Base-by-base conservation (phyloP, 2,329 filamentous ascomycete species). In the Fusarium sambucinum region DNA sequence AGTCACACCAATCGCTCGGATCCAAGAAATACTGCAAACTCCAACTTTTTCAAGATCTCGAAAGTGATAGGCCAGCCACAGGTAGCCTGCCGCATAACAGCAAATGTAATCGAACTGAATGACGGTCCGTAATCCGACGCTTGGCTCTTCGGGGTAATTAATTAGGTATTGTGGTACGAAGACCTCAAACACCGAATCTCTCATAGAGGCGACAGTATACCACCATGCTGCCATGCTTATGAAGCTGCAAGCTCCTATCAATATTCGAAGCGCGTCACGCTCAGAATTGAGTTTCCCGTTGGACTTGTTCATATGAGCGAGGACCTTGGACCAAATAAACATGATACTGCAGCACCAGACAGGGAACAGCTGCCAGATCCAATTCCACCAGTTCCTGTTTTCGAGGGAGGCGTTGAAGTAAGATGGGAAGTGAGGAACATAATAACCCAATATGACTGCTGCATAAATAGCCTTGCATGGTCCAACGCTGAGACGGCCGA, bases 301-400 rank as follows among this genome's bases (percentile, higher is more conserved):
- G 0, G 32, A 13, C 10, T 33, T 42, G 6, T 14, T 14, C 4
- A 25, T 8, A 4, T 21, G 14, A 17, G 19, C 29, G 23, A 48
- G 16, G 1, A 19, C 14, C 4, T 48, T 70, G 9, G 65, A 62
- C 6, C 70, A 12, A 3, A 57, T 35, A 30, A 75, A 60, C 45
- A 72, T 61, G 1, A 38, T 32, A 2, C 70, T 4, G 0, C 73
- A 75, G 7, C 64, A 65, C 74, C 72, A 76, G 1, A 76, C 41
- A 0, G 74, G 74, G 27, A 63, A 77, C 1, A 77, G 35, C 9
- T 77, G 76, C 76, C 76, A 77, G 16, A 75, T 41, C 74, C 76
- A 77, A 19, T 73, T 75, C 68, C 73, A 77, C 75, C 71, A 77
- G 29, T 75, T 66, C 17, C 74, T 66, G 0, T 35, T 37, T 27